These are phyloP conservation scores for Paxillus rubicundulus DNA, from an alignment of 768 basidiomycete species.

Conservation along the genomic window DNA sequence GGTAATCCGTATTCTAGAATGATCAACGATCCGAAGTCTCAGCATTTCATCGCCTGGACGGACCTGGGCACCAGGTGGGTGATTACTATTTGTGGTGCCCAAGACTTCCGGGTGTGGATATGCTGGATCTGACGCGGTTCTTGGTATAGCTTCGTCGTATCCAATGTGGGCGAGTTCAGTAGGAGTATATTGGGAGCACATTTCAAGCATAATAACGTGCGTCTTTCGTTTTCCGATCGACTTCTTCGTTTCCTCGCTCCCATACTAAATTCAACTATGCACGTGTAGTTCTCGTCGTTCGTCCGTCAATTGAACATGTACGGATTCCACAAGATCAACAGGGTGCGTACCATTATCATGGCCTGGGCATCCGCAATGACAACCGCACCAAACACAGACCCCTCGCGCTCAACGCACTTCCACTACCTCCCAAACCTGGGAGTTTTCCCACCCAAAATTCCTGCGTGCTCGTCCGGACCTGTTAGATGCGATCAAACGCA, in stretches of 20 bases:
- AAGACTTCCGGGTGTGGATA: too few species aligned
- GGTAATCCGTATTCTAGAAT: constrained; percentile 47
- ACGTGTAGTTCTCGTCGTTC: constrained; percentile 81
- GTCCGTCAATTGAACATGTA: constrained; percentile 96
- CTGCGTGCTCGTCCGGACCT: constrained; percentile 77
- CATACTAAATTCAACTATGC: constrained; percentile 6
- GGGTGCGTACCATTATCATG: constrained; percentile 42
- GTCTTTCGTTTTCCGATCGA: constrained; percentile 41
- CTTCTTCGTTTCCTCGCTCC: constrained; percentile 4
- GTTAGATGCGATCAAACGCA: constrained; percentile 83
- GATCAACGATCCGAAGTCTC: constrained; percentile 81
- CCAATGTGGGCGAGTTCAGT: constrained; percentile 84
- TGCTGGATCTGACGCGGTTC: not conserved
- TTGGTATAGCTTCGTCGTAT: constrained; percentile 68
- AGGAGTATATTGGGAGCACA: constrained; percentile 80
- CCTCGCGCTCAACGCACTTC: constrained; percentile 82
- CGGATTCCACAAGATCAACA: constrained; percentile 92
- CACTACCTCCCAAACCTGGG: constrained; percentile 81
- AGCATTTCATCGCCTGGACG: constrained; percentile 81
- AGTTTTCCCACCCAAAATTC: constrained; percentile 87
- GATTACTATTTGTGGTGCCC: not conserved
- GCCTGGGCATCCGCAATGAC: not conserved
- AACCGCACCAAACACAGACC: constrained; percentile 42
- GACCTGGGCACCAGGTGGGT: constrained; percentile 66
- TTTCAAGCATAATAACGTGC: constrained; percentile 87